Evolutionary conservation across 148 eudicot species (phyloP).

Genomic region (Diospyros lotus): DNA sequence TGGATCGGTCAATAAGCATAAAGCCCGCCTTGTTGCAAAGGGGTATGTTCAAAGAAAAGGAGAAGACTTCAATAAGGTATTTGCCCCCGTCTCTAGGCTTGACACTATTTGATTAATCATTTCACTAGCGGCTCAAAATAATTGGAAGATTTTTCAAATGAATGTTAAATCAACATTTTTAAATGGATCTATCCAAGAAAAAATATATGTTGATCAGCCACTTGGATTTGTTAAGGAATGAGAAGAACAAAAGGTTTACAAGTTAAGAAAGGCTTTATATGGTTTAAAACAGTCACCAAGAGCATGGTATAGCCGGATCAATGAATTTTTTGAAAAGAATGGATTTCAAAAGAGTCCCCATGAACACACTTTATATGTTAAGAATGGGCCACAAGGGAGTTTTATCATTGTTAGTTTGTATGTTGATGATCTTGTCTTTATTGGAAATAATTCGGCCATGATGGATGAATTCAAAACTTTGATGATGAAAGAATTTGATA

Average conservation of each 20-base stretch:
- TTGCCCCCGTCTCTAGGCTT: conserved; percentile 12
- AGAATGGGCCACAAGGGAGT: not conserved
- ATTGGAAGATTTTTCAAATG: no score
- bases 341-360: conserved; percentile 12
- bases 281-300: conserved; percentile 19
- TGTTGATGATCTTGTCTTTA: conserved; percentile 14
- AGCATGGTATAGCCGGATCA: conserved; percentile 18
- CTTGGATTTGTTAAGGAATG: no score
- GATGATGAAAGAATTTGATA: conserved; percentile 14
- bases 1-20: conserved; percentile 9
- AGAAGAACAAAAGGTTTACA: no score
- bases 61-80: conserved; percentile 7
- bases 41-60: conserved; percentile 10
- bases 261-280: no score
- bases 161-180: no score
- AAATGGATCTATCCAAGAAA: no score
- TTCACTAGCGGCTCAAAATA: no score
- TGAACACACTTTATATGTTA: conserved; percentile 16
- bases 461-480: not conserved
- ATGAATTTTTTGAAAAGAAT: conserved; percentile 2
- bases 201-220: no score
- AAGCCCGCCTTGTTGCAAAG: conserved; percentile 8
- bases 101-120: no score
- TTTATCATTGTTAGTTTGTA: conserved; percentile 10
- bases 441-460: not conserved